phyloP scores from a whole-genome alignment of 805 yeast genomes.

The Candida hungchunana region DNA sequence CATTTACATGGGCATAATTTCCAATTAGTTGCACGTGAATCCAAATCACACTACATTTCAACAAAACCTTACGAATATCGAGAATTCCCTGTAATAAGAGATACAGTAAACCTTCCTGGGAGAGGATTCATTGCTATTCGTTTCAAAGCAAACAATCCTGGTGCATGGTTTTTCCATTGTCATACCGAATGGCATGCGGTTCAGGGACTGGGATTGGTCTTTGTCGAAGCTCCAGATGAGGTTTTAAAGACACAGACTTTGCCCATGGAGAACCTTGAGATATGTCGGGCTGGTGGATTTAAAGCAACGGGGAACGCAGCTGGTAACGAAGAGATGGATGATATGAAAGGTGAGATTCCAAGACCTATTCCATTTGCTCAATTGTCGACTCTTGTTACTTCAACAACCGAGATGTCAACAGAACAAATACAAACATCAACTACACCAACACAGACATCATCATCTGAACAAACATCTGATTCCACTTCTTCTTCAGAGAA shows the following conservation, averaged over 20 bases:
- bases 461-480: background rate
- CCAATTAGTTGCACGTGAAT: constrained; percentile 53
- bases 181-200: constrained; percentile 83
- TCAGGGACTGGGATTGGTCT: constrained; percentile 70
- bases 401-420: background rate
- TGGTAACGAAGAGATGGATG: constrained; percentile 50
- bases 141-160: constrained; percentile 82
- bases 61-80: constrained; percentile 32
- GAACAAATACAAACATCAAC: background rate
- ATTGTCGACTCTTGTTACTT: background rate
- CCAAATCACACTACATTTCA: constrained; percentile 29
- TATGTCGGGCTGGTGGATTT: constrained; percentile 45
- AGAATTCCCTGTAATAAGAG: constrained; percentile 59
- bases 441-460: background rate
- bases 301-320: constrained; percentile 67
- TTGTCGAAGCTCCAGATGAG: constrained; percentile 65
- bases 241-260: constrained; percentile 38
- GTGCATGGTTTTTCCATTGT: constrained; percentile 93
- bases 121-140: constrained; percentile 64
- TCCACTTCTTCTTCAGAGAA: background rate
- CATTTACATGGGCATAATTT: constrained; percentile 74
- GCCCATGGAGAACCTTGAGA: constrained; percentile 42
- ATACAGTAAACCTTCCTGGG: constrained; percentile 65
- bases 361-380: background rate
- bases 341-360: constrained; percentile 43